Conservation (phyloP, 352 stramenopile genomes). For the Thraustotheca clavata region DNA sequence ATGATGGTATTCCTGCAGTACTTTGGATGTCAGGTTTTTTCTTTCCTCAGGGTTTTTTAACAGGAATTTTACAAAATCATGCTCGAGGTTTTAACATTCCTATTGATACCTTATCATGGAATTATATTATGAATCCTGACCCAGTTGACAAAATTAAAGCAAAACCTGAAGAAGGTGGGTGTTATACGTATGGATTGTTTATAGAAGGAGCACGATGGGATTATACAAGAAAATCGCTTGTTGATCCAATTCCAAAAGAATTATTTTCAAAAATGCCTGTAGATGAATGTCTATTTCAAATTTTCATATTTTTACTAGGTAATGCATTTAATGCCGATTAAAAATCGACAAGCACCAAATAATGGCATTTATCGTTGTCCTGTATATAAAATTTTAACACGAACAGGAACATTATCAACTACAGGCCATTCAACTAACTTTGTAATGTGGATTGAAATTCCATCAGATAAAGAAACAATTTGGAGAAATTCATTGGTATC, state of each 20-base stretch:
- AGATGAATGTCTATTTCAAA: background rate
- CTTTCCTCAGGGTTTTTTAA: slow-evolving; percentile 90
- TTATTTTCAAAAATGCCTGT: slow-evolving; percentile 41
- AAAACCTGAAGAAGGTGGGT: slow-evolving; percentile 59
- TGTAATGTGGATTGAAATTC: slow-evolving; percentile 96
- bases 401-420: slow-evolving; percentile 88
- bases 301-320: slow-evolving; percentile 20
- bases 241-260: slow-evolving; percentile 40
- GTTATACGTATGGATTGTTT: slow-evolving; percentile 89
- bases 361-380: slow-evolving; percentile 79
- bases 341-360: slow-evolving; percentile 42
- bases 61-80: slow-evolving; percentile 89
- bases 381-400: slow-evolving; percentile 86
- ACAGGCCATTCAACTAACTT: slow-evolving; percentile 97
- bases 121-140: slow-evolving; percentile 75
- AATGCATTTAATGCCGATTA: slow-evolving; percentile 69
- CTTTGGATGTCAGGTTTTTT: slow-evolving; percentile 91
- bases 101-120: slow-evolving; percentile 89
- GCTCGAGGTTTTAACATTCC: slow-evolving; percentile 80
- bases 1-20: slow-evolving; percentile 58
- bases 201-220: slow-evolving; percentile 89
- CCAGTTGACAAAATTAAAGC: slow-evolving; percentile 39
- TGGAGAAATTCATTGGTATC: slow-evolving; percentile 87
- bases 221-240: slow-evolving; percentile 31
- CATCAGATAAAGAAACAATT: slow-evolving; percentile 65